Conservation (phyloP, 495 filamentous ascomycete species). For the Choiromyces venosus region DNA sequence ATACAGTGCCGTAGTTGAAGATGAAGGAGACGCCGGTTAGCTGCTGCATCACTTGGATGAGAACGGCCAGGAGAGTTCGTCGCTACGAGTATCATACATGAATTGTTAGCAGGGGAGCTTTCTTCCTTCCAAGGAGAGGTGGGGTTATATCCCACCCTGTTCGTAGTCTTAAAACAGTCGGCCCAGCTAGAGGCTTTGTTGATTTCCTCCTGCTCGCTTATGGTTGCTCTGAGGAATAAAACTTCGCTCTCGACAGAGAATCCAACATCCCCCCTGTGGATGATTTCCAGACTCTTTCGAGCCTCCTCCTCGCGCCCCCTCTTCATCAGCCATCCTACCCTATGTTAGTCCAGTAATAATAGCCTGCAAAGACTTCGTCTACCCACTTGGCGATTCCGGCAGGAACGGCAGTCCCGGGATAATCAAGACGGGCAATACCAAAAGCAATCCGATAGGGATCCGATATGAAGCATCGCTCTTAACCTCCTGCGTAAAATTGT, state of each 20-base stretch:
- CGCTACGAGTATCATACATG: constrained; percentile 54
- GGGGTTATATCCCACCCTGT: constrained; percentile 32
- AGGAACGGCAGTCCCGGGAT: constrained; percentile 64
- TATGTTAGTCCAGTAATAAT: not conserved
- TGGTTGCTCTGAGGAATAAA: constrained; percentile 24
- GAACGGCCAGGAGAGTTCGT: constrained; percentile 64
- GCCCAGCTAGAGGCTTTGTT: constrained; percentile 50
- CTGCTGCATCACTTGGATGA: constrained; percentile 67
- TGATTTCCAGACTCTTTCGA: constrained; percentile 60
- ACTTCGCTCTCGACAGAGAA: constrained; percentile 57
- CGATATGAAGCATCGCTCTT: constrained; percentile 61
- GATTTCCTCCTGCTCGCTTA: constrained; percentile 64
- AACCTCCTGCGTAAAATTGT: constrained; percentile 62
- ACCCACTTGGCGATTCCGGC: constrained; percentile 61
- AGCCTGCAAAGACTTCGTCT: not conserved
- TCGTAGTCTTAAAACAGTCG: constrained; percentile 30
- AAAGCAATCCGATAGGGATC: constrained; percentile 73
- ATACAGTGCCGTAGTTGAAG: constrained; percentile 52
- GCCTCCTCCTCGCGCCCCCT: constrained; percentile 61
- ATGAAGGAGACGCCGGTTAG: constrained; percentile 57
- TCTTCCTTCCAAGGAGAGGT: constrained; percentile 54
- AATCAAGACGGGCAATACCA: constrained; percentile 70
- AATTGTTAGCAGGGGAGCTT: constrained; percentile 46
- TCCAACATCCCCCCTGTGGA: constrained; percentile 62
- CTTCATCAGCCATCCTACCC: constrained; percentile 54